Percentiles rank a stretch among this genome's conserved stretches.
These are phyloP conservation scores for Geranomyces michiganensis DNA, from an alignment of 192 early-diverging fungal genomes.

Conservation along the genomic window DNA sequence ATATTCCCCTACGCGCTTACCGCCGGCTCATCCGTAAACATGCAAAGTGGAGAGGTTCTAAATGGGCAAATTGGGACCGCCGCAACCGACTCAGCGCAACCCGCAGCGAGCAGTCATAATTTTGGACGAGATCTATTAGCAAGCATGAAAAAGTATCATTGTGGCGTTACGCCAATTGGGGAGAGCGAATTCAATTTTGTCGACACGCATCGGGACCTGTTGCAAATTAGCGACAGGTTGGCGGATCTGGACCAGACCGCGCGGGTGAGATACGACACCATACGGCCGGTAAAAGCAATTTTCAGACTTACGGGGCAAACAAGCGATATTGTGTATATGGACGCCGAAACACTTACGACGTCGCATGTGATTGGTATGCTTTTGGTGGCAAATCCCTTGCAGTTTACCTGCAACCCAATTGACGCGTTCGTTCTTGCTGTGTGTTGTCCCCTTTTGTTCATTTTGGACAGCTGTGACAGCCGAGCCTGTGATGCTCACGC, in stretches of 20 bases:
- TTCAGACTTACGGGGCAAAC: background rate
- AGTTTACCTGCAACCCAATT: no score
- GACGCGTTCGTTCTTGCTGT: no score
- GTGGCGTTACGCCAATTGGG: background rate
- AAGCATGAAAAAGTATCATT: background rate
- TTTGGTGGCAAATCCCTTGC: no score
- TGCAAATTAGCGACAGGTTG: background rate
- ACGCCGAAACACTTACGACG: background rate
- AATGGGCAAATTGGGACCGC: slow-evolving; percentile 6
- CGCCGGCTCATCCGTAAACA: background rate
- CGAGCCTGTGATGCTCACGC: slow-evolving; percentile 14
- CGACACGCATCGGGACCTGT: slow-evolving; percentile 5
- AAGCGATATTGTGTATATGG: slow-evolving; percentile 13
- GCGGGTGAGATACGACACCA: background rate
- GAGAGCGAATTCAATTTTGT: slow-evolving; percentile 10
- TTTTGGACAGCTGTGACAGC: background rate
- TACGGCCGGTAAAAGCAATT: background rate
- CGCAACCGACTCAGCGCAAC: background rate
- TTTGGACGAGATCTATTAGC: background rate
- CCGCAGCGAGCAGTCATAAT: background rate
- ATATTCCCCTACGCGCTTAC: slow-evolving; percentile 13
- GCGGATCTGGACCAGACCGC: slow-evolving; percentile 11
- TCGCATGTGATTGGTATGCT: slow-evolving; percentile 7
- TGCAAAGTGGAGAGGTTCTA: background rate
- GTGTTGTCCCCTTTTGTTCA: no score